A percentile compares a stretch with the other conserved stretches of the same genome.
Evolutionary conservation across 306 rosid species (phyloP).

Genomic region (Dryas octopetala): DNA sequence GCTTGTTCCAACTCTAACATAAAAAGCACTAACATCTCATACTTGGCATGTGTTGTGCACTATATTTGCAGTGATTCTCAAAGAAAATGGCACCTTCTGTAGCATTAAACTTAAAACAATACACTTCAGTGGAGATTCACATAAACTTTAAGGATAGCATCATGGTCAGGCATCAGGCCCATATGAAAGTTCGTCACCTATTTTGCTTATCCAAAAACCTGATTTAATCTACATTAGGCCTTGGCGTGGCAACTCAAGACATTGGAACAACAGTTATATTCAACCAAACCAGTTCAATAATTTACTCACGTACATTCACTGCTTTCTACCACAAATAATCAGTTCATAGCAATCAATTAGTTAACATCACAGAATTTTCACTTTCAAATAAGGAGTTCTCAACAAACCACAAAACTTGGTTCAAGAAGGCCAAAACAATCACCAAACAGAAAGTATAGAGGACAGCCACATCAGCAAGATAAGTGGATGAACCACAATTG

Average conservation of each 20-base stretch:
- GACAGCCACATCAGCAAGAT: neutral
- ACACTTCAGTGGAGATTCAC: neutral
- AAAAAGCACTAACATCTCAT: neutral
- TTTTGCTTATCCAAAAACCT: neutral
- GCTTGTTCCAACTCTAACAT: neutral
- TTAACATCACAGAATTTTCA: neutral
- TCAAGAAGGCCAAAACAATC: slow-evolving; percentile 8
- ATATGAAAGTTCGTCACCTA: neutral
- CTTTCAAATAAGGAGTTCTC: neutral
- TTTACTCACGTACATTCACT: neutral
- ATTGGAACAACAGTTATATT: neutral
- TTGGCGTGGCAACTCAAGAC: neutral
- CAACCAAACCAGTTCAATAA: neutral
- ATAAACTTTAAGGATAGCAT: neutral
- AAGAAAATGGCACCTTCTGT: neutral
- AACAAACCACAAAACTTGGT: slow-evolving; percentile 2
- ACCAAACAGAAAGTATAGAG: neutral
- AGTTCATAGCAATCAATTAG: neutral
- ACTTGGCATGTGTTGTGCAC: slow-evolving; percentile 1
- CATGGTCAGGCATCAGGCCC: neutral
- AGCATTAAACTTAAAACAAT: neutral
- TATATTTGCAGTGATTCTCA: neutral
- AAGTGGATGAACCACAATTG: neutral
- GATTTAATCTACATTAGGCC: neutral
- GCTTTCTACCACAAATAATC: neutral